Evolutionary conservation across 179 eudicot species (phyloP), one percentile per base, ranked within the genome.

Genomic region (Silene noctiflora): DNA sequence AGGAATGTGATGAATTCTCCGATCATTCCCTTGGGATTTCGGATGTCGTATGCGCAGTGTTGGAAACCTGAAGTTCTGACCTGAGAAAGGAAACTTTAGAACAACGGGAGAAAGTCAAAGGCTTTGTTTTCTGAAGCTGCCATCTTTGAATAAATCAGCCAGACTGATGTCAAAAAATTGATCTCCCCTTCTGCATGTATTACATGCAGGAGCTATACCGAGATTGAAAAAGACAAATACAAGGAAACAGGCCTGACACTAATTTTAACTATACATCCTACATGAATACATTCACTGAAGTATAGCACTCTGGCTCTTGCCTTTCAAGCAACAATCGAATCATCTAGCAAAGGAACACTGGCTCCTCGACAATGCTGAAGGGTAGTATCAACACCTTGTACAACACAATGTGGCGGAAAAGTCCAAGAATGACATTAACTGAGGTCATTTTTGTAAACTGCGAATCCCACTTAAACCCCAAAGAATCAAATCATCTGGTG

Each of bases 201-300:
- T 1, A 48, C 62, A 24, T 44, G 56, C 69, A 44, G 46, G 17
- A 16, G 31, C 75, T 33, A 42, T 0, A 6, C 76, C 71, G 21
- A n/a, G 17, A 51, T 19, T 27, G 48, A 59, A n/a, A n/a, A 16
- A 19, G 42, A 63, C 19, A 51, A 62, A 29, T 22, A 67, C 60
- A 72, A 59, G 56, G 39, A 51, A 69, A 65, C 48, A 61, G 29
- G 20, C 56, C 29, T 17, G 68, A 16, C 24, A 24, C 27, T 24
- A 62, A 60, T 48, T 69, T 69, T 59, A 53, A 55, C 82, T 75
- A 72, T 69, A 79, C 75, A 69, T 62, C 48, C 39, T 44, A 67
- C 42, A 10, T 31, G 46, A 51, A 3, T 51, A 51, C 46, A 39
- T 39, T 39, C 69, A 58, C 44, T 14, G 2, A 19, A 63, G 14